Conservation (phyloP, 2,329 filamentous ascomycete species). For the Harringtonia aguacate region DNA sequence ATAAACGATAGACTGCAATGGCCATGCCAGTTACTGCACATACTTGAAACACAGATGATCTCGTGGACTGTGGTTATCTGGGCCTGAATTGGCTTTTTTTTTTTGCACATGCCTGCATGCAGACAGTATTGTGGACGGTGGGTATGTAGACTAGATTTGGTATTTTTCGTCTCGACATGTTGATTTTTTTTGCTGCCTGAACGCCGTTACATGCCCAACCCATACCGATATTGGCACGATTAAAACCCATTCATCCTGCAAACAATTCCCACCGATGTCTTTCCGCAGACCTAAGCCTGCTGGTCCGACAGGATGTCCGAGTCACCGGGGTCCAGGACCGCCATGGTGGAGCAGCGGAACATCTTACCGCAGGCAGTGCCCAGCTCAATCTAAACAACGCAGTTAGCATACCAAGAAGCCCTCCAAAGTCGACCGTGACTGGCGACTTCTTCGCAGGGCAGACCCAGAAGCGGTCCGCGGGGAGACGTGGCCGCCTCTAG, state of each 20-base stretch:
- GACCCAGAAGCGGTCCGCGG: constrained; percentile 24
- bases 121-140: background rate
- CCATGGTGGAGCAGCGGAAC: constrained; percentile 94
- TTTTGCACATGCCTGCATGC: background rate
- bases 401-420: constrained; percentile 54
- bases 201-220: constrained; percentile 27
- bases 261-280: background rate
- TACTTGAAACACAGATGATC: too few species aligned
- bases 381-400: constrained; percentile 69
- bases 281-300: constrained; percentile 39
- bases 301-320: constrained; percentile 89
- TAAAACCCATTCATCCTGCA: background rate
- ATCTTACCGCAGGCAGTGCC: constrained; percentile 98
- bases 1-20: too few species aligned
- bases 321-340: constrained; percentile 94
- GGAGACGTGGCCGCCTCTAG: constrained; percentile 13
- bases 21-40: too few species aligned
- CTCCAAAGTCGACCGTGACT: constrained; percentile 67
- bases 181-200: constrained; percentile 18
- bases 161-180: background rate
- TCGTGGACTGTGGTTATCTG: too few species aligned
- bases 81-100: too few species aligned
- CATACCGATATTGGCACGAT: background rate
- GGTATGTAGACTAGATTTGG: background rate
- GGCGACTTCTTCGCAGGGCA: constrained; percentile 87